These are phyloP conservation scores for Verticillium nubilum DNA, from an alignment of 2,329 filamentous ascomycete genomes.

Conservation along the genomic window DNA sequence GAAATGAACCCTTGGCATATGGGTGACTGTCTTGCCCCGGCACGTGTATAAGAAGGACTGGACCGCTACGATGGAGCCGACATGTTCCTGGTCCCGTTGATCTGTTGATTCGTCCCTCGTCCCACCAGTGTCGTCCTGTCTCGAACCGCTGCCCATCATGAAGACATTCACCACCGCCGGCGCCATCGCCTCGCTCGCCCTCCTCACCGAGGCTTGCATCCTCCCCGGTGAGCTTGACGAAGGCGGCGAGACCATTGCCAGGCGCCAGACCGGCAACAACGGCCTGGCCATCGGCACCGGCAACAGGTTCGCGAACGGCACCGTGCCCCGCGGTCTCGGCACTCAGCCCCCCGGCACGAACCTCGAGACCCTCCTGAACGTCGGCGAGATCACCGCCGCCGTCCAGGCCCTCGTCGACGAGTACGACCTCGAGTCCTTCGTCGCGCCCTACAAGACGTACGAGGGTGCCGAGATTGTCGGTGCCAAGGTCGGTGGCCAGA, in stretches of 20 bases:
- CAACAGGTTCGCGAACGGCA: constrained; percentile 35
- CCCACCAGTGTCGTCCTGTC: neutral
- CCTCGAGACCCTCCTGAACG: constrained; percentile 38
- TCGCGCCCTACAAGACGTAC: constrained; percentile 36
- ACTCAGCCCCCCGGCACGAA: constrained; percentile 22
- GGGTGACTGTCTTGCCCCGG: neutral
- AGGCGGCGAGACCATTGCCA: constrained; percentile 8
- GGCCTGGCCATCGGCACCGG: constrained; percentile 34
- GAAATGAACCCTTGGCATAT: neutral
- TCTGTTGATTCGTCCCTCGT: neutral
- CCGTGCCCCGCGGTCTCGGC: constrained; percentile 29
- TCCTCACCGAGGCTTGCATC: constrained; percentile 26
- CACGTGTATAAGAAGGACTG: neutral
- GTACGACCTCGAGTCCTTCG: constrained; percentile 34
- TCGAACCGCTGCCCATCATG: constrained; percentile 14
- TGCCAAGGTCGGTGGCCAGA: constrained; percentile 33
- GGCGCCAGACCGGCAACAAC: constrained; percentile 10
- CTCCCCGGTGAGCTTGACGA: constrained; percentile 27
- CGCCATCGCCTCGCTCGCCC: constrained; percentile 14
- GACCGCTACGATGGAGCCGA: neutral
- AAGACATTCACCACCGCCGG: constrained; percentile 16
- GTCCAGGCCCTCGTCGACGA: constrained; percentile 33
- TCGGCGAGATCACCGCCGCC: constrained; percentile 37
- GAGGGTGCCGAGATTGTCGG: constrained; percentile 33
- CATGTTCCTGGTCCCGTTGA: neutral